These are phyloP conservation scores for Stachybotrys echinatus DNA, from an alignment of 2,329 filamentous ascomycete genomes.

Conservation along the genomic window DNA sequence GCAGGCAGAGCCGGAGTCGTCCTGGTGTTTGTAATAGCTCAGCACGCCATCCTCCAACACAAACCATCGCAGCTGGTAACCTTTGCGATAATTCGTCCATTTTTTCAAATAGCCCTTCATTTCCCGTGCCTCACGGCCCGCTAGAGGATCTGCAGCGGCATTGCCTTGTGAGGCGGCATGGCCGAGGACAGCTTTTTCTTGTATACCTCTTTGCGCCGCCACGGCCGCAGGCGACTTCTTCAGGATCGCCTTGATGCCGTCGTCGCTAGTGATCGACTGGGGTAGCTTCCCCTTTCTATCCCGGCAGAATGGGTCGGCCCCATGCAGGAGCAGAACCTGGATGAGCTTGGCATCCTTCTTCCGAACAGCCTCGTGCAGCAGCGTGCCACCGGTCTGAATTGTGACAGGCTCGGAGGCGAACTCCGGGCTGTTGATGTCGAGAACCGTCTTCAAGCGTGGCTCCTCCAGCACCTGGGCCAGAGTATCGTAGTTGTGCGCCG, in stretches of 20 bases:
- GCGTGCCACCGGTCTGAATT: slow-evolving; percentile 76
- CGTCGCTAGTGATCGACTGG: slow-evolving; percentile 94
- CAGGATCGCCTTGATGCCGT: slow-evolving; percentile 78
- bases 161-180: slow-evolving; percentile 56
- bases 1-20: slow-evolving; percentile 92
- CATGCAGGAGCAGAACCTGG: slow-evolving; percentile 84
- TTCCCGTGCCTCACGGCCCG: slow-evolving; percentile 82
- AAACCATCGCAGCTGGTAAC: slow-evolving; percentile 96
- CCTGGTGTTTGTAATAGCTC: slow-evolving; percentile 99
- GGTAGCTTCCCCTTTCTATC: slow-evolving; percentile 94
- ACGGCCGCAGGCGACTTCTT: slow-evolving; percentile 94
- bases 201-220: slow-evolving; percentile 88
- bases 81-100: slow-evolving; percentile 98
- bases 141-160: slow-evolving; percentile 51
- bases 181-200: slow-evolving; percentile 93
- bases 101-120: slow-evolving; percentile 99
- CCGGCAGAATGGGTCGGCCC: slow-evolving; percentile 90
- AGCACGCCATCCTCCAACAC: slow-evolving; percentile 95
- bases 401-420: slow-evolving; percentile 77
- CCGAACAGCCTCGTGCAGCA: slow-evolving; percentile 89
- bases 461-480: slow-evolving; percentile 81
- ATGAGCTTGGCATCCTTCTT: slow-evolving; percentile 84
- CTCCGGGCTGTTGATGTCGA: slow-evolving; percentile 91
- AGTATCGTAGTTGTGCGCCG: slow-evolving; percentile 65
- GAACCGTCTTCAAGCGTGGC: slow-evolving; percentile 73